phyloP scores from a whole-genome alignment of 1,284 basidiomycete genomes.

The Exsudoporus floridanus region DNA sequence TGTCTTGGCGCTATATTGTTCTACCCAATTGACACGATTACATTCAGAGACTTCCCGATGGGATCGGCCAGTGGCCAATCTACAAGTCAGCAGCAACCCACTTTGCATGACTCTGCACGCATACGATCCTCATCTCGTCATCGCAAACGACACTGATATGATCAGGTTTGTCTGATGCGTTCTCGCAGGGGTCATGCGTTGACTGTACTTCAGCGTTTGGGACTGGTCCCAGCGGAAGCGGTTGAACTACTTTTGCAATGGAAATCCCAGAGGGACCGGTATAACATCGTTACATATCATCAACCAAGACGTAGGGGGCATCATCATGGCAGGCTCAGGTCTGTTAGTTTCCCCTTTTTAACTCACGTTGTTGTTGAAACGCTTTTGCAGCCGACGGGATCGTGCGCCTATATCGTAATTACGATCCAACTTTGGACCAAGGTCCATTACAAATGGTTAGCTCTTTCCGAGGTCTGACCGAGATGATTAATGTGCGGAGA shows the following conservation, averaged over 20 bases:
- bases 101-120: conserved; percentile 87
- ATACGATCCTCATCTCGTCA: conserved; percentile 86
- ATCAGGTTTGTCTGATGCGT: conserved; percentile 63
- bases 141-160: conserved; percentile 85
- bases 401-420: conserved; percentile 90
- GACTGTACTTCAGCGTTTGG: conserved; percentile 66
- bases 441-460: conserved; percentile 84
- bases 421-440: conserved; percentile 65
- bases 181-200: not conserved
- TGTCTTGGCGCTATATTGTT: not conserved
- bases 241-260: conserved; percentile 86
- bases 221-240: conserved; percentile 87
- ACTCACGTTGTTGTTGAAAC: not conserved
- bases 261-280: conserved; percentile 77
- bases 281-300: conserved; percentile 93
- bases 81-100: conserved; percentile 72
- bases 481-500: conserved; percentile 69
- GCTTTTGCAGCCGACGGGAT: conserved; percentile 77
- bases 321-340: conserved; percentile 89
- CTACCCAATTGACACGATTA: conserved; percentile 1
- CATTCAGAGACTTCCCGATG: conserved; percentile 58
- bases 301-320: conserved; percentile 93
- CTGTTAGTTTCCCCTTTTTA: conserved; percentile 26
- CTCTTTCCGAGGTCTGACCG: conserved; percentile 87
- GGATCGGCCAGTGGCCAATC: conserved; percentile 77